Evolutionary conservation across 176 grass and related monocot species (phyloP).

Genomic region (Cymbopogon citratus): DNA sequence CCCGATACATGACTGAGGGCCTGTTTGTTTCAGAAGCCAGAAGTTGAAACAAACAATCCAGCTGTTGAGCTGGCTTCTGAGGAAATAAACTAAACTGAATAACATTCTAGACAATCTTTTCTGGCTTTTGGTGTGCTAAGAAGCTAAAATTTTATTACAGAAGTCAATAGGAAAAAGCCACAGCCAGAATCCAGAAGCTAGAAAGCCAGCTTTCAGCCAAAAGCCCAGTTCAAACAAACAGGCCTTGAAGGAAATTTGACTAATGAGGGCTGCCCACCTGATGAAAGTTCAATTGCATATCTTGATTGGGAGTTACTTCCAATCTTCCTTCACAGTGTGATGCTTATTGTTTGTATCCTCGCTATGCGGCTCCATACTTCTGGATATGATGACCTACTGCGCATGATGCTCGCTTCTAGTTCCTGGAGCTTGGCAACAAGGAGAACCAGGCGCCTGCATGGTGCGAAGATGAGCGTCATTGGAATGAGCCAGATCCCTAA

Average conservation of each 20-base stretch:
- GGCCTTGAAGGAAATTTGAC: not conserved
- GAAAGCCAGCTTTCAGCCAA: not conserved
- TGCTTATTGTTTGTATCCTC: constrained; percentile 45
- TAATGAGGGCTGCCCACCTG: constrained; percentile 26
- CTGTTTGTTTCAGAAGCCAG: not conserved
- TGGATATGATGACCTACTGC: constrained; percentile 27
- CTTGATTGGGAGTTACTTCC: not conserved
- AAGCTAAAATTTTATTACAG: not conserved
- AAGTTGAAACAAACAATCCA: not conserved
- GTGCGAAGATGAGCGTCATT: constrained; percentile 54
- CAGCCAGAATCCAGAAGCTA: not conserved
- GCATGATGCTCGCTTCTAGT: constrained; percentile 39
- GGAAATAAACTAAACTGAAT: not conserved
- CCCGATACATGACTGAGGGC: not conserved
- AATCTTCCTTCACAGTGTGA: constrained; percentile 30
- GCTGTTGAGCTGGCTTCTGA: not conserved
- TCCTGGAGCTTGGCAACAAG: constrained; percentile 48
- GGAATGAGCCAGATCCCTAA: constrained; percentile 56
- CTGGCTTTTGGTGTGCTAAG: not conserved
- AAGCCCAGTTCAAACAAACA: not conserved
- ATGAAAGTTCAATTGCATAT: constrained; percentile 11
- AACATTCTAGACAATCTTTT: not conserved
- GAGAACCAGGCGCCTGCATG: constrained; percentile 48
- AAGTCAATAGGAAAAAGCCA: not conserved
- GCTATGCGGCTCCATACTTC: constrained; percentile 29